Evolutionary conservation across 1,139 yeast species (phyloP).

Genomic region (Zhuliangozyma parablackwelliae): DNA sequence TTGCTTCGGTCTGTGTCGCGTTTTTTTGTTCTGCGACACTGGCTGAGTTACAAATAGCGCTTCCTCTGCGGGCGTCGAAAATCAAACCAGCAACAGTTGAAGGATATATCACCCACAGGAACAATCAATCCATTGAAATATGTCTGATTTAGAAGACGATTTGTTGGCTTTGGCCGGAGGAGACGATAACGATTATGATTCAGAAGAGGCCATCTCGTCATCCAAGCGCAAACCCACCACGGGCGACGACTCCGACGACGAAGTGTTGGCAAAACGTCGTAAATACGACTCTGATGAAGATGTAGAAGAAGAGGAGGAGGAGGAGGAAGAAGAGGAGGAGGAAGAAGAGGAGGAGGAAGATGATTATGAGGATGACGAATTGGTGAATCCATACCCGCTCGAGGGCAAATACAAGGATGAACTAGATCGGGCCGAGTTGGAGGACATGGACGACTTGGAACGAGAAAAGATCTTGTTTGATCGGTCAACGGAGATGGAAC

Average conservation of each 20-base stretch:
- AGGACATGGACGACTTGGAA: conserved; percentile 81
- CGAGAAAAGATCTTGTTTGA: conserved; percentile 89
- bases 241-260: conserved; percentile 16
- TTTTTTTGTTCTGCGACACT: background rate
- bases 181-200: conserved; percentile 28
- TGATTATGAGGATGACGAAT: conserved; percentile 26
- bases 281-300: conserved; percentile 14
- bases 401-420: conserved; percentile 90
- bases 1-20: too few species aligned
- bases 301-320: conserved; percentile 31
- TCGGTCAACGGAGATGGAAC: conserved; percentile 87
- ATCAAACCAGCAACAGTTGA: too few species aligned
- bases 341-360: conserved; percentile 14
- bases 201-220: conserved; percentile 17
- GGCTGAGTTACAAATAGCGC: background rate
- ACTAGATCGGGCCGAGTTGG: conserved; percentile 61
- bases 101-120: background rate
- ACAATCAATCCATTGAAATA: conserved; percentile 7
- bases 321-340: conserved; percentile 36
- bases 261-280: conserved; percentile 15
- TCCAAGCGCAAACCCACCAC: conserved; percentile 16
- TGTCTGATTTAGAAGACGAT: conserved; percentile 80
- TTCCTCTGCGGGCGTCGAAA: too few species aligned
- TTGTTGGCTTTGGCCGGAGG: conserved; percentile 88
- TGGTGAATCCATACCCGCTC: conserved; percentile 78